Evolutionary conservation across 371 early-diverging fungal species (phyloP), one percentile per base, ranked within the genome.

Genomic region (Catenaria anguillulae): DNA sequence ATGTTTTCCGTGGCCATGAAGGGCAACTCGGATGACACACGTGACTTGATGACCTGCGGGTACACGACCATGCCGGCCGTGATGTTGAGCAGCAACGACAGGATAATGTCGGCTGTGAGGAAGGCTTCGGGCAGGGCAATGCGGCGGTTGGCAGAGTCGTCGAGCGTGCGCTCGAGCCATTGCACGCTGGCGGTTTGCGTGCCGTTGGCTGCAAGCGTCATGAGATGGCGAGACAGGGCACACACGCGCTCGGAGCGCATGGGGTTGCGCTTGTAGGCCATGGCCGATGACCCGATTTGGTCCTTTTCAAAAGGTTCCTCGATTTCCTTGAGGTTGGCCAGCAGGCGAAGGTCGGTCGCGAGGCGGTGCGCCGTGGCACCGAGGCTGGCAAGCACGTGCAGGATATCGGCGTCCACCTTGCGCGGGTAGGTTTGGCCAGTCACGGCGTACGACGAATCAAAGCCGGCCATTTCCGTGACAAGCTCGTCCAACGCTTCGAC

Each of bases 261-360:
- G 40, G 98, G 98, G 81, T 97, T 97, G 68, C 97, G 89, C 86
- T 97, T 97, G 79, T 97, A 97, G 62, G 98, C 97, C 98, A 97
- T 96, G 60, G 98, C 98, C 40, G 93, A 92, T 43, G 88, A 87
- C 19, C 97, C 97, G 63, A 97, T 96, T 76, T 97, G 98, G 73
- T 94, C 93, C 79, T 89, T 91, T 74, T 96, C 95, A 64, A 97
- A 96, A 31, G 96, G 98, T 71, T 97, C 98, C 75, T 96, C 97
- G 55, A 97, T 81, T 71, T 97, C 97, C 82, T 97, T 97, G 67
- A 94, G 74, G 70, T 92, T 87, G 37, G 93, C 96, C 68, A 97
- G 80, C 48, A 97, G 79, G 60, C 98, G 86, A 64, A 97, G 85
- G 70, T 97, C 98, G 37, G 94, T 92, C 23, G 95, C 95, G 65